phyloP scores from a whole-genome alignment of 495 filamentous ascomycete species.

The Tuber magnatum region DNA sequence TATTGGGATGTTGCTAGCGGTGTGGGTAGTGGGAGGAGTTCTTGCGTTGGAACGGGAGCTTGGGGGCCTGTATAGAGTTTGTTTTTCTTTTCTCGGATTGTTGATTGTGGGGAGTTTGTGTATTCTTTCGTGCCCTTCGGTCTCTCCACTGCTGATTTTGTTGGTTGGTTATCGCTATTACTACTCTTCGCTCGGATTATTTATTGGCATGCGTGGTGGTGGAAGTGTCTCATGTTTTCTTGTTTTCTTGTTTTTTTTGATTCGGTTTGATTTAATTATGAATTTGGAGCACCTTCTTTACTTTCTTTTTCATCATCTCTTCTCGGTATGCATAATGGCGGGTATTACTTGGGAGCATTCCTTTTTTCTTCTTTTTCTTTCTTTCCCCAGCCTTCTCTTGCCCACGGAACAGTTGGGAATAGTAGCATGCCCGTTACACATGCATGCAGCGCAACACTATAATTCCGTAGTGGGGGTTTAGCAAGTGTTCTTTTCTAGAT shows the following conservation, averaged over 20 bases:
- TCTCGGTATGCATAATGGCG: background rate
- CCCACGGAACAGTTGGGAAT: background rate
- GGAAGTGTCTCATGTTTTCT: conserved; percentile 3
- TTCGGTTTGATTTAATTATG: conserved; percentile 10
- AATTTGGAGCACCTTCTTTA: conserved; percentile 4
- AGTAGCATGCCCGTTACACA: background rate
- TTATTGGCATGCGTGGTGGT: background rate
- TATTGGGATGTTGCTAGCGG: conserved; percentile 66
- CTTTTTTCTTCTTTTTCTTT: background rate
- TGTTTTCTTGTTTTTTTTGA: background rate
- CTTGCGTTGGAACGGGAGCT: conserved; percentile 47
- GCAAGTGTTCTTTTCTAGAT: background rate
- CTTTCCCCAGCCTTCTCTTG: background rate
- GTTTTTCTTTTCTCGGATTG: background rate
- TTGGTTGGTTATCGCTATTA: background rate
- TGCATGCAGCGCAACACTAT: background rate
- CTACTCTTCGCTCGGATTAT: background rate
- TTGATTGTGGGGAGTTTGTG: background rate
- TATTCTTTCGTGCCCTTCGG: background rate
- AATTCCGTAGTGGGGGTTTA: background rate
- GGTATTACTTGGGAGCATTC: conserved; percentile 1
- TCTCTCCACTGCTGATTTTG: background rate
- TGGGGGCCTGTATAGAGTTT: conserved; percentile 48
- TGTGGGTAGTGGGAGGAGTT: conserved; percentile 52
- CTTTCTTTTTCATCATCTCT: background rate